Base-by-base conservation (phyloP, 495 filamentous ascomycete species). In the Hyaloscypha hepaticicola region DNA sequence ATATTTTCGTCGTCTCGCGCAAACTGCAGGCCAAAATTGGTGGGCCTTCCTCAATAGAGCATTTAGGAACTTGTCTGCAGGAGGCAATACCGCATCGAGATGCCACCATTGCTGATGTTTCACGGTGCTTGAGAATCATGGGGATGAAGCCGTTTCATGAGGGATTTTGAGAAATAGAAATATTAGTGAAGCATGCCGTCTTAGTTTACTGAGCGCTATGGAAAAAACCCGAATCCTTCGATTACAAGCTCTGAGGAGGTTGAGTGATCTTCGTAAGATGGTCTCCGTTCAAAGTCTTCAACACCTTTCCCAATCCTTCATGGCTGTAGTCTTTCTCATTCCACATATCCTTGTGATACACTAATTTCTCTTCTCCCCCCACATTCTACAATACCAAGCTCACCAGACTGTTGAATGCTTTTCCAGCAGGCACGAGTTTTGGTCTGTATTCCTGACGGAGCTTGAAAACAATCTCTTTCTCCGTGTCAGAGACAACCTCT, bases 281-380 rank as follows among this genome's bases (percentile, higher is more conserved):
- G 64, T 79, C 79, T 12, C 80, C 78, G 72, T 83, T 82, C 53
- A 82, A 61, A 61, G 74, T 78, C 75, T 82, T 81, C 66, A 81
- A 67, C 11, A 77, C 55, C 69, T 77, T 79, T 8, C 80, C 80
- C 31, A 82, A 27, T 5, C 80, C 80, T 53, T 79, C 75, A 70
- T 83, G 77, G 56, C 74, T 79, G 66, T 81, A 82, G 60, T 80
- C 78, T 68, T 80, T 82, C 60, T 80, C 73, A 60, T 81, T 81
- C 80, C 77, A 83, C 79, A 78, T 78, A 66, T 81, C 79, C 67
- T 83, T 81, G 64, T 83, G 78, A 69, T 81, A 82, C 58, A 72
- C 73, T 6, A 81, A 80, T 66, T 77, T 80, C 14, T 72, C 78
- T 34, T 77, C 57, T n/a, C 51, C 65, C 27, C 34, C 51, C 50